phyloP scores from a whole-genome alignment of 805 yeast species.

The Spathaspora passalidarum region DNA sequence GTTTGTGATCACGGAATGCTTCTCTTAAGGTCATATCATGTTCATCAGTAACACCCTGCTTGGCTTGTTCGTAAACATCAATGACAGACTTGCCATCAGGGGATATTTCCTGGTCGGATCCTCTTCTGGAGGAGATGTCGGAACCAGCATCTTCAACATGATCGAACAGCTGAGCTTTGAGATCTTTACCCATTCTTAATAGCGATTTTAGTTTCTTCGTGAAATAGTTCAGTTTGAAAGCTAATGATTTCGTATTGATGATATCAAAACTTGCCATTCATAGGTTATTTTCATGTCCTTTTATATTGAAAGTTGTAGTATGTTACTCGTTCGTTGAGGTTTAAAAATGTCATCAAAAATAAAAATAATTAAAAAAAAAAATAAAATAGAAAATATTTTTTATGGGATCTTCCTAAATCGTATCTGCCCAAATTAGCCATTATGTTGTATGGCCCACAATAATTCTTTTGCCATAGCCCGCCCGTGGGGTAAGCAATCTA shows the following conservation, averaged over 20 bases:
- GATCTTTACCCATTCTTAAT: conserved; percentile 2
- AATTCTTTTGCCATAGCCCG: background rate
- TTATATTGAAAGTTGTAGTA: background rate
- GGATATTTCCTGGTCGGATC: background rate
- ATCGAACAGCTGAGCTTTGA: conserved; percentile 4
- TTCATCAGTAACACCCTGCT: conserved; percentile 19
- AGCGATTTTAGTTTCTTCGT: background rate
- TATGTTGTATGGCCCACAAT: background rate
- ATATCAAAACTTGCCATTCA: background rate
- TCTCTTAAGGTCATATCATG: conserved; percentile 19
- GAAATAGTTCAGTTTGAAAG: background rate
- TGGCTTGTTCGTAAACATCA: conserved; percentile 15
- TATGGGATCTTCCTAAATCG: background rate
- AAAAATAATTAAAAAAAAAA: background rate
- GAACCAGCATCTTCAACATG: conserved; percentile 14
- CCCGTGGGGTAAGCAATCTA: background rate
- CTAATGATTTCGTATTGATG: background rate
- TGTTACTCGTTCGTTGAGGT: background rate
- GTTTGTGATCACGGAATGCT: conserved; percentile 38
- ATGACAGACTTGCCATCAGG: conserved; percentile 3
- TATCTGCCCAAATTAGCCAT: background rate
- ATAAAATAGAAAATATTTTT: background rate
- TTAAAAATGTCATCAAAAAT: too few relatives aligned
- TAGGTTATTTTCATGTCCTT: background rate
- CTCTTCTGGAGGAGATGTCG: conserved; percentile 11